These are phyloP conservation scores for Tetragonia tetragonoides DNA, from an alignment of 148 eudicot genomes.

Conservation along the genomic window DNA sequence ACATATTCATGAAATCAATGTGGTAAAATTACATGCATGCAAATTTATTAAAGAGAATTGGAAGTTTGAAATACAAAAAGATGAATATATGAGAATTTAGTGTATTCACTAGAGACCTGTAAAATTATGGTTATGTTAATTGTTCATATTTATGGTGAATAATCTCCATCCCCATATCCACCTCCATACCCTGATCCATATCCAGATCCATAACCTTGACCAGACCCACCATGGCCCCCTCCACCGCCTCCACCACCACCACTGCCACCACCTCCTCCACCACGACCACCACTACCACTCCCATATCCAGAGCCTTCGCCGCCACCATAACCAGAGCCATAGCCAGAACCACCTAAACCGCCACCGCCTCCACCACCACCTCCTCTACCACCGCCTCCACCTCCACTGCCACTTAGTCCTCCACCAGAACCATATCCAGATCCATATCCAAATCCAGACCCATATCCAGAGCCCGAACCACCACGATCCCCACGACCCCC, in stretches of 20 bases:
- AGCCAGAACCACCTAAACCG: conserved; percentile 23
- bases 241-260: conserved; percentile 20
- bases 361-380: conserved; percentile 18
- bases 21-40: conserved; percentile 11
- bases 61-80: no score
- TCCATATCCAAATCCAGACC: conserved; percentile 21
- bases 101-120: background rate
- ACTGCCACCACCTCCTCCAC: conserved; percentile 17
- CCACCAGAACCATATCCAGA: conserved; percentile 33
- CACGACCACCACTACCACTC: conserved; percentile 26
- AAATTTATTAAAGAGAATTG: background rate
- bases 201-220: conserved; percentile 28
- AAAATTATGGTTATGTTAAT: background rate
- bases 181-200: conserved; percentile 25
- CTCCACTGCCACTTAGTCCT: conserved; percentile 8
- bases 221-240: conserved; percentile 31
- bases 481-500: conserved; percentile 8
- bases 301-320: conserved; percentile 27
- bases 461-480: conserved; percentile 6
- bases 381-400: conserved; percentile 22
- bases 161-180: conserved; percentile 23
- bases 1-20: background rate
- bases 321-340: conserved; percentile 32
- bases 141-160: conserved; percentile 17
- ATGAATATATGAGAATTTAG: background rate